These are phyloP conservation scores for Dactylonectria estremocensis DNA, from an alignment of 2,329 filamentous ascomycete species.

Conservation along the genomic window DNA sequence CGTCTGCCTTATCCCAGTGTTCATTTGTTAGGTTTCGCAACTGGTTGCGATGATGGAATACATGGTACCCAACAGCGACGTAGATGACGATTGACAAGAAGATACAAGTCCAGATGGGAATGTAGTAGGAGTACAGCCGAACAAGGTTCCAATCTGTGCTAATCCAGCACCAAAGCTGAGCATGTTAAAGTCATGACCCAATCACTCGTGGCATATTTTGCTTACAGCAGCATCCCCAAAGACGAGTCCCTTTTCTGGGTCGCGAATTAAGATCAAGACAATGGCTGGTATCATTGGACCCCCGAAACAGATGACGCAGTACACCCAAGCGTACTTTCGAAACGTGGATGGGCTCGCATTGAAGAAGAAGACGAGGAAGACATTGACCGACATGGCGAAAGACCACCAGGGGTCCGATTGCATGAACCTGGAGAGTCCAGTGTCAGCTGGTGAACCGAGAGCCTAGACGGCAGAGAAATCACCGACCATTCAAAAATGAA, in stretches of 20 bases:
- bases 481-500: slow-evolving; percentile 78
- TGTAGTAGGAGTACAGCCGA: slow-evolving; percentile 73
- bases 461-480: not conserved
- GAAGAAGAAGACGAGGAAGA: slow-evolving; percentile 78
- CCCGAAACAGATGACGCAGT: slow-evolving; percentile 79
- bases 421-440: slow-evolving; percentile 74
- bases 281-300: slow-evolving; percentile 78
- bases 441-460: not conserved
- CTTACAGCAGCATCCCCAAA: slow-evolving; percentile 72
- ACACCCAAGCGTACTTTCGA: slow-evolving; percentile 78
- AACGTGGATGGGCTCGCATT: slow-evolving; percentile 74
- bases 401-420: slow-evolving; percentile 84
- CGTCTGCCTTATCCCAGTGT: slow-evolving; percentile 42
- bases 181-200: slow-evolving; percentile 33
- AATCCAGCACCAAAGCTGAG: slow-evolving; percentile 75
- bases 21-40: slow-evolving; percentile 61
- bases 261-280: slow-evolving; percentile 72
- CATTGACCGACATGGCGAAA: slow-evolving; percentile 86
- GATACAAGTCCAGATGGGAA: slow-evolving; percentile 74
- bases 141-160: slow-evolving; percentile 66
- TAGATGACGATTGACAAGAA: slow-evolving; percentile 69
- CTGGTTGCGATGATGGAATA: slow-evolving; percentile 72
- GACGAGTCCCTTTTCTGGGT: slow-evolving; percentile 56
- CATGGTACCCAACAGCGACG: slow-evolving; percentile 69
- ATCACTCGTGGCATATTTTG: not conserved